These are phyloP conservation scores for Parsonsia alboflavescens DNA, from an alignment of 257 asterid species.

Conservation along the genomic window DNA sequence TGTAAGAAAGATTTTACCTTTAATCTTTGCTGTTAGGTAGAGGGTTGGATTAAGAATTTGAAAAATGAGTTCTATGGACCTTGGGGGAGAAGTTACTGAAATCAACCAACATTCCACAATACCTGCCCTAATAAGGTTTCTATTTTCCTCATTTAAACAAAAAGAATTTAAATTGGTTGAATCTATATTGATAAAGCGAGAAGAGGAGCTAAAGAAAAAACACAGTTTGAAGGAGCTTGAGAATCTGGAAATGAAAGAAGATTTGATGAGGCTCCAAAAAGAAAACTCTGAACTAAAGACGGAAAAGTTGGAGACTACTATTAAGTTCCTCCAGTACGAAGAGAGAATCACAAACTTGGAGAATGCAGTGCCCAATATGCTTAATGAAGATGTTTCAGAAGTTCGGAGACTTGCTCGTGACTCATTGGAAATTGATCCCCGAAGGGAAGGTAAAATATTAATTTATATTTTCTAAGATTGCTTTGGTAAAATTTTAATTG, in stretches of 20 bases:
- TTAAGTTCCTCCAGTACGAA: not conserved
- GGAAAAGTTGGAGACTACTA: not conserved
- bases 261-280: slow-evolving; percentile 13
- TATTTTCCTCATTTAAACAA: slow-evolving; percentile 21
- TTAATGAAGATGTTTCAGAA: not conserved
- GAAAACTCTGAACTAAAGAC: not conserved
- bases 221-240: slow-evolving; percentile 19
- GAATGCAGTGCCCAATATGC: not conserved
- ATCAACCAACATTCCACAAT: slow-evolving; percentile 15
- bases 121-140: slow-evolving; percentile 22
- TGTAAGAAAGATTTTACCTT: not conserved
- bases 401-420: not conserved
- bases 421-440: not conserved
- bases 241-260: slow-evolving; percentile 12
- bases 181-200: slow-evolving; percentile 23
- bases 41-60: not conserved
- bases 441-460: not conserved
- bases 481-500: not conserved
- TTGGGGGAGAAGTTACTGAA: not conserved
- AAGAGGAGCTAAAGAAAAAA: slow-evolving; percentile 18
- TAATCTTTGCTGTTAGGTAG: not conserved
- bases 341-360: not conserved
- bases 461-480: too few species aligned
- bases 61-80: slow-evolving; percentile 6
- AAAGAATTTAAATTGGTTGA: slow-evolving; percentile 26